Percentiles rank a stretch among this genome's conserved stretches.
These are phyloP conservation scores for Backusella tuberculispora DNA, from an alignment of 192 early-diverging fungal species.

Conservation along the genomic window DNA sequence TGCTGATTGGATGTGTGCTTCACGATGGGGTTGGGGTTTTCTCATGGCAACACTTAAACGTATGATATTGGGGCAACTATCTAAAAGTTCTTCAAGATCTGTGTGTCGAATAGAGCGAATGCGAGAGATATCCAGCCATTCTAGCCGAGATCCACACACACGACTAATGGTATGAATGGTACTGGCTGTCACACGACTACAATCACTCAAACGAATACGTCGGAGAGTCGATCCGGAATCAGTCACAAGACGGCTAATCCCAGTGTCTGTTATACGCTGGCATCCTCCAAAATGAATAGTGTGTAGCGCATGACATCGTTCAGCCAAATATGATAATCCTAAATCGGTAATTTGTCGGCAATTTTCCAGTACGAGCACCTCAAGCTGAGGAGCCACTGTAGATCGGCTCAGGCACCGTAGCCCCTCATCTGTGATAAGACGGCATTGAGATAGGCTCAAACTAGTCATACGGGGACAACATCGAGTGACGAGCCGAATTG, in stretches of 20 bases:
- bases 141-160: constrained; percentile 27
- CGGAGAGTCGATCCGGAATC: constrained; percentile 27
- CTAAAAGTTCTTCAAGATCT: constrained; percentile 5
- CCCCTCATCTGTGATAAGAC: constrained; percentile 43
- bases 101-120: constrained; percentile 29
- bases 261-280: constrained; percentile 20
- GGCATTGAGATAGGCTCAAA: constrained; percentile 43
- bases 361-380: constrained; percentile 43
- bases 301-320: constrained; percentile 26
- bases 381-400: constrained; percentile 25
- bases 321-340: constrained; percentile 38
- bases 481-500: constrained; percentile 38
- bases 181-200: constrained; percentile 31
- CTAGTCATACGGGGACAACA: constrained; percentile 44
- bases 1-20: neutral
- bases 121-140: constrained; percentile 50
- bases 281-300: constrained; percentile 27
- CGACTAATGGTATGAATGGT: constrained; percentile 29
- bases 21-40: constrained; percentile 6
- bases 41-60: constrained; percentile 27
- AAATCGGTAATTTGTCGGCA: constrained; percentile 45
- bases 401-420: constrained; percentile 33
- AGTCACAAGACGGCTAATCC: constrained; percentile 23
- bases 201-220: constrained; percentile 45
- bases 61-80: constrained; percentile 44